phyloP scores from a whole-genome alignment of 306 rosid genomes.

The Sechiopsis laciniata region DNA sequence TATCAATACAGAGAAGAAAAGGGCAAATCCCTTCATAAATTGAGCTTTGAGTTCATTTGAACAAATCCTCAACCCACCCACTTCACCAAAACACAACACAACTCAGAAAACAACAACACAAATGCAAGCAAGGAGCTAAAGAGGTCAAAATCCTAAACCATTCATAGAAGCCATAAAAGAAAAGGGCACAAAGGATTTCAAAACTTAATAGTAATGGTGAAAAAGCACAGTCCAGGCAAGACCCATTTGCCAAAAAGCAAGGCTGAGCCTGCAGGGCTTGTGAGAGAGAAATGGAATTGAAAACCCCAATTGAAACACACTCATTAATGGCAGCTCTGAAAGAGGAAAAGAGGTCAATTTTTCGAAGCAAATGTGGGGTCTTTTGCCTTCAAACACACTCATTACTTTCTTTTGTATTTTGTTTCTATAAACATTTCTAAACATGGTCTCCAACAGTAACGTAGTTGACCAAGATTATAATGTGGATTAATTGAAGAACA shows the following conservation, averaged over 20 bases:
- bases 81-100: constrained; percentile 37
- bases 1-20: constrained; percentile 20
- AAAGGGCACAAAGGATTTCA: constrained; percentile 22
- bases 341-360: background rate
- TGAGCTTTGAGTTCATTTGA: constrained; percentile 25
- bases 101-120: constrained; percentile 10
- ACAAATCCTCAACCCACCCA: constrained; percentile 43
- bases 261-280: constrained; percentile 16
- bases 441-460: background rate
- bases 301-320: constrained; percentile 20
- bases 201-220: background rate
- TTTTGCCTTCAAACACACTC: constrained; percentile 62
- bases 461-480: constrained; percentile 24
- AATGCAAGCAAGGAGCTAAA: constrained; percentile 25
- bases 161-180: constrained; percentile 33
- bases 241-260: constrained; percentile 32
- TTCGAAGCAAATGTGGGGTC: constrained; percentile 44
- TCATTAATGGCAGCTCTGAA: constrained; percentile 29
- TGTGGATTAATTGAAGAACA: constrained; percentile 19
- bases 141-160: constrained; percentile 41
- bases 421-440: constrained; percentile 27
- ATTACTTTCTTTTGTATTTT: constrained; percentile 46
- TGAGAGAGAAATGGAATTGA: constrained; percentile 6
- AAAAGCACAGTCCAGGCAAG: constrained; percentile 27
- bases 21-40: constrained; percentile 24